Percentiles rank a stretch among this genome's conserved stretches.
These are phyloP conservation scores for Phytomonas sp. DNA, from an alignment of 208 protist genomes.

Conservation along the genomic window DNA sequence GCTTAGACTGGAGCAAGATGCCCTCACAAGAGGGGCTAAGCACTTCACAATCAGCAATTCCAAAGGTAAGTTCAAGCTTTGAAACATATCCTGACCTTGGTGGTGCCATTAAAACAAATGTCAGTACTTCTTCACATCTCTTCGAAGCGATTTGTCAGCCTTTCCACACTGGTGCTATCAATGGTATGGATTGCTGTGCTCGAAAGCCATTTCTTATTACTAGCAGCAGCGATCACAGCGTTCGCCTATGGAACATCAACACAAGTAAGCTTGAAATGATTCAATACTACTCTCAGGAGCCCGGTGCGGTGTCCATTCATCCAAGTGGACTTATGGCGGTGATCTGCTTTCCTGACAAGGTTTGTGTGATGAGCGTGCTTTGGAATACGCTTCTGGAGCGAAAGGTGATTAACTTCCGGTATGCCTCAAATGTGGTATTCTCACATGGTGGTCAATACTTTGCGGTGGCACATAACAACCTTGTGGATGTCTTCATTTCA, in stretches of 20 bases:
- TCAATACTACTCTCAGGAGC: slow-evolving; percentile 81
- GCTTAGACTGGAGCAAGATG: slow-evolving; percentile 30
- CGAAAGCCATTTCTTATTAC: slow-evolving; percentile 93
- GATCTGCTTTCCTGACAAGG: slow-evolving; percentile 91
- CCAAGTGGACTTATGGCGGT: slow-evolving; percentile 91
- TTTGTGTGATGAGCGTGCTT: slow-evolving; percentile 92
- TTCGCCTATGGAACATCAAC: slow-evolving; percentile 94
- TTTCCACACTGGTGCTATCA: slow-evolving; percentile 79
- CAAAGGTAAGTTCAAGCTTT: background rate
- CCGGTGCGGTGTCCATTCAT: slow-evolving; percentile 89
- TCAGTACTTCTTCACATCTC: slow-evolving; percentile 1
- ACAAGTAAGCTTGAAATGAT: slow-evolving; percentile 83
- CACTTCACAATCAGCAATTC: background rate
- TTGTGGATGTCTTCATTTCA: slow-evolving; percentile 91
- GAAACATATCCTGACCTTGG: background rate
- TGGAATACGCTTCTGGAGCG: slow-evolving; percentile 88
- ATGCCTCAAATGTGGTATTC: slow-evolving; percentile 85
- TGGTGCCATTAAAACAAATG: background rate
- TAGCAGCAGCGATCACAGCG: slow-evolving; percentile 83
- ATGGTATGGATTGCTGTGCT: slow-evolving; percentile 89
- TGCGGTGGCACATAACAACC: slow-evolving; percentile 88
- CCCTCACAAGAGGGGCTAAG: slow-evolving; percentile 12
- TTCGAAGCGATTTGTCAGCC: slow-evolving; percentile 74
- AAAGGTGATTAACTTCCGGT: slow-evolving; percentile 84
- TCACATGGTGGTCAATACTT: slow-evolving; percentile 92